Evolutionary conservation across 805 yeast genomes (phyloP), one percentile per base, ranked within the genome.

Genomic region (Yamadazyma olivae): DNA sequence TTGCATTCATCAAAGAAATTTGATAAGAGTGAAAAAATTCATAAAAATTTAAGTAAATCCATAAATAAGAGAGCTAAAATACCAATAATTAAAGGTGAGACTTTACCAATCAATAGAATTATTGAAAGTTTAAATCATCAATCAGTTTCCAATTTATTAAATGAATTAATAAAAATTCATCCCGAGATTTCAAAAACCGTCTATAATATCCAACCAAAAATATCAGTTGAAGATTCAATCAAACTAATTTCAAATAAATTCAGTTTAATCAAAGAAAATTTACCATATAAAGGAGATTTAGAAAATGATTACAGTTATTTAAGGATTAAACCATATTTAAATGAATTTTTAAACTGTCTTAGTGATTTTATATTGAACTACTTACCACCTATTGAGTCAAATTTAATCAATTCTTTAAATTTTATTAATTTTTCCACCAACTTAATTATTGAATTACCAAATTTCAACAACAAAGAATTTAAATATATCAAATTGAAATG

Each of bases 281-380:
- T 88, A 45, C 96, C 96, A 1, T 86, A 83, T 56, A 80, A 81
- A 45, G 87, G 86, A 44, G 89, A 84, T 48, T 67, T 72, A 7
- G 67, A 74, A 24, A 76, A 83, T 31, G 95, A 87, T 56, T 87
- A 87, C 52, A 78, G 90, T 4, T 87, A 77, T 54, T 59, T 83
- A 39, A 69, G 95, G 38, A 84, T 88, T 24, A 79, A 83, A 50
- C 75, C 83, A 5, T 59, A 67, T 39, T 71, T 85, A 43, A 74
- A 75, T 40, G 93, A 83, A 46, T 85, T 87, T 47, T 71, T 84
- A 41, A 68, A 71, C 43, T 78, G 86, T 16, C 63, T 88, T 36
- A 76, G 84, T 13, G 96, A 87, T 56, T 86, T 81, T 54, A 79
- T 85, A 4, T 64, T 82, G 39, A 77, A 75, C 48, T 82, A 81